Percentiles rank a stretch among this genome's conserved stretches.
These are phyloP conservation scores for Fraxinus angustifolia DNA, from an alignment of 305 asterid species.

Conservation along the genomic window DNA sequence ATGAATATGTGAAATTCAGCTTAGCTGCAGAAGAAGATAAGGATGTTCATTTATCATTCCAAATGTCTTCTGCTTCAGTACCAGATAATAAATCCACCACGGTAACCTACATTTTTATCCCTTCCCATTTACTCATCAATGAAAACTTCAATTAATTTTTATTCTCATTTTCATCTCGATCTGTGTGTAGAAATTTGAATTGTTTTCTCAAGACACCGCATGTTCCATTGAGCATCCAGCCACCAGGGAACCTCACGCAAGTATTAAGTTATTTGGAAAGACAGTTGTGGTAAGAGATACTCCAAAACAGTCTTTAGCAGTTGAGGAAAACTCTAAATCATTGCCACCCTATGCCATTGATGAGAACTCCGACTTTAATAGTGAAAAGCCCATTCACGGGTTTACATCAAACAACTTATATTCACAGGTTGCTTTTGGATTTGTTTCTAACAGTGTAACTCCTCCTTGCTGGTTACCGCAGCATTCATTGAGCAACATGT, in stretches of 20 bases:
- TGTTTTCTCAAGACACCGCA: constrained; percentile 34
- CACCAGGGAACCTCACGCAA: constrained; percentile 27
- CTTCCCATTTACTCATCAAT: background rate
- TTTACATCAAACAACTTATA: constrained; percentile 17
- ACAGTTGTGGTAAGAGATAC: constrained; percentile 45
- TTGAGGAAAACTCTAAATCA: constrained; percentile 20
- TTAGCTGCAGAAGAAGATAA: constrained; percentile 26
- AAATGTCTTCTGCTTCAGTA: constrained; percentile 21
- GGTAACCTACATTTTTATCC: constrained; percentile 29
- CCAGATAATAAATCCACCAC: constrained; percentile 22
- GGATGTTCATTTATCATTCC: constrained; percentile 28
- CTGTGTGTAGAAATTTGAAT: constrained; percentile 45
- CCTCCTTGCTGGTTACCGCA: constrained; percentile 28
- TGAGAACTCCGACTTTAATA: constrained; percentile 19
- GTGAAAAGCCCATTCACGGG: constrained; percentile 16
- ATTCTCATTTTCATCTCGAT: background rate
- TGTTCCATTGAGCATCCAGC: constrained; percentile 35
- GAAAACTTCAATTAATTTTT: background rate
- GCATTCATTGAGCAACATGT: constrained; percentile 21
- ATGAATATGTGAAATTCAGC: constrained; percentile 36
- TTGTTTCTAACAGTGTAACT: constrained; percentile 27
- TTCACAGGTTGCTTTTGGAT: constrained; percentile 30
- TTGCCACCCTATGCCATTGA: constrained; percentile 16
- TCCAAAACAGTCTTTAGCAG: constrained; percentile 29
- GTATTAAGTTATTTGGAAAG: constrained; percentile 69